Conservation (phyloP, 192 early-diverging fungal genomes). For the Coemansia sp. region DNA sequence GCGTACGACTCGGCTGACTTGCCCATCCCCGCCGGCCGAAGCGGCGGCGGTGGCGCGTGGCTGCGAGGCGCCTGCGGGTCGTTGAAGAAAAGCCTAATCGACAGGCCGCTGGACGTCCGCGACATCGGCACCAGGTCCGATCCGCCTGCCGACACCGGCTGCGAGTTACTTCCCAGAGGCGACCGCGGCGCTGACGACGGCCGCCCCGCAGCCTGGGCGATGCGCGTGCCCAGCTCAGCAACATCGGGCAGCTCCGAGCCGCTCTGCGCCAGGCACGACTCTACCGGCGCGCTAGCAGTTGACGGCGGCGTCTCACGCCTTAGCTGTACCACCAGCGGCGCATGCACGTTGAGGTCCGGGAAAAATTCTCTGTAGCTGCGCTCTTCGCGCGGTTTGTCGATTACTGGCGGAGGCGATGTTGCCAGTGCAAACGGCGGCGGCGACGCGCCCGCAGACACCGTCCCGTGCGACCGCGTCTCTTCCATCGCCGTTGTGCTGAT, state of each 20-base stretch:
- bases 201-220: neutral
- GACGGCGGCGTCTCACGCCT: neutral
- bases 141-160: neutral
- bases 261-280: neutral
- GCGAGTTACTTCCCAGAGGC: neutral
- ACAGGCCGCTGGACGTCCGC: constrained; percentile 35
- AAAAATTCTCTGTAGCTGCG: constrained; percentile 77
- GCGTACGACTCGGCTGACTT: constrained; percentile 36
- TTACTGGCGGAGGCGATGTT: constrained; percentile 19
- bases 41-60: constrained; percentile 11
- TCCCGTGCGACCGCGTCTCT: neutral
- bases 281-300: neutral
- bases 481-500: constrained; percentile 3
- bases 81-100: constrained; percentile 36
- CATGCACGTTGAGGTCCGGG: constrained; percentile 69
- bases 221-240: neutral
- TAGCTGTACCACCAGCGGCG: constrained; percentile 28
- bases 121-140: constrained; percentile 2
- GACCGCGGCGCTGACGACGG: neutral
- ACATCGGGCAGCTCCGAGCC: neutral
- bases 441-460: neutral
- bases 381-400: constrained; percentile 81
- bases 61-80: constrained; percentile 19
- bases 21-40: constrained; percentile 17
- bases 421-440: constrained; percentile 7